Percentiles rank a stretch among this genome's conserved stretches.
phyloP scores from a whole-genome alignment of 331 rosid genomes.

The Arachis monticola region DNA sequence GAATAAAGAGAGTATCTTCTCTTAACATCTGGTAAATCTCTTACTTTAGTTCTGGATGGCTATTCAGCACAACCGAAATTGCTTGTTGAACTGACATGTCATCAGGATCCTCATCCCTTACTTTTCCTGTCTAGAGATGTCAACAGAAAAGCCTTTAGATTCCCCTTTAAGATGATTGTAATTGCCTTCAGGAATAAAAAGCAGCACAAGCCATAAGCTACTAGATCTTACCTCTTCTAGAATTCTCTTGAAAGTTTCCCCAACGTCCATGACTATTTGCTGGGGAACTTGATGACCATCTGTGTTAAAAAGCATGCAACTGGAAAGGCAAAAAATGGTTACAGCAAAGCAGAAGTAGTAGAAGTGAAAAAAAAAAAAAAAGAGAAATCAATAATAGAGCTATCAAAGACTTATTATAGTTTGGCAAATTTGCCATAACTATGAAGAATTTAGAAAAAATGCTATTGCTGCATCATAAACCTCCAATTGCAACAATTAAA shows the following conservation, averaged over 20 bases:
- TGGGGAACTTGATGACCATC: constrained; percentile 64
- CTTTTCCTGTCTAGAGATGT: constrained; percentile 62
- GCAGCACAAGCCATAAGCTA: constrained; percentile 10
- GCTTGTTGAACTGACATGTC: constrained; percentile 78
- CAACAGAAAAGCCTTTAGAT: constrained; percentile 29
- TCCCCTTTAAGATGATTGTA: constrained; percentile 28
- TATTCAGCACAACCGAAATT: constrained; percentile 65
- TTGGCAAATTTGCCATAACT: constrained; percentile 19
- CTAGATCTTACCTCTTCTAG: constrained; percentile 48
- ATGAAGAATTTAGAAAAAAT: constrained; percentile 16
- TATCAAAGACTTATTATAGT: not conserved
- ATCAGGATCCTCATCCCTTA: constrained; percentile 69
- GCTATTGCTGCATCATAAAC: constrained; percentile 17
- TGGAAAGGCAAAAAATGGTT: constrained; percentile 41
- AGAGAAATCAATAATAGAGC: constrained; percentile 10
- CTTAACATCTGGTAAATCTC: not conserved
- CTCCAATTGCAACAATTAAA: constrained; percentile 25
- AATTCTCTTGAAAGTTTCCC: constrained; percentile 64
- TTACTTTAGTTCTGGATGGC: constrained; percentile 76
- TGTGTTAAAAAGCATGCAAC: constrained; percentile 53
- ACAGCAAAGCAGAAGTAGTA: constrained; percentile 2
- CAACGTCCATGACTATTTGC: constrained; percentile 54
- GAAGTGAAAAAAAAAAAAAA: not conserved
- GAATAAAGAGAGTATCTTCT: too few species aligned
- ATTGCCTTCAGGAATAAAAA: constrained; percentile 3